Evolutionary conservation across 169 alveolate species (phyloP), one percentile per base, ranked within the genome.

Genomic region (Eimeria acervulina): DNA sequence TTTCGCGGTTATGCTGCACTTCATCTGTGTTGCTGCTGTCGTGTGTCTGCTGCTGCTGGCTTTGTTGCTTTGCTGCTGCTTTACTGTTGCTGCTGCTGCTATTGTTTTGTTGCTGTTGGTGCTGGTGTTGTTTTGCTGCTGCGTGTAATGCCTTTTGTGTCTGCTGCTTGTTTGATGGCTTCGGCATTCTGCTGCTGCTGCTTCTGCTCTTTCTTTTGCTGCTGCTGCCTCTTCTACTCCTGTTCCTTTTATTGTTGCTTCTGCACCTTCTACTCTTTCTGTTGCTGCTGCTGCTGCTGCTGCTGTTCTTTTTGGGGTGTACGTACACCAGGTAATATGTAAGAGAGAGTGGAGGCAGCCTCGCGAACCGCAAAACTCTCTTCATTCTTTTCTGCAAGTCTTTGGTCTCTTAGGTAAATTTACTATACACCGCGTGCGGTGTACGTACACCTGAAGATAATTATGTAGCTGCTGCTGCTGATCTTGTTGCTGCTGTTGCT

Each of bases 241-340:
- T 31, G 23, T 74, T 21, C 47, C 31, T 23, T n/a, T 31, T 74
- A 38, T 38, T 31, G 42, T 38, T 42, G 55, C 89, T 15, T 61
- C 89, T 31, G 8, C 89, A 38, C 17, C 40, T 80, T 21, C 59
- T 80, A 63, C 15, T 21, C 38, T 38, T 40, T 31, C 66, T 80
- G 81, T 85, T 40, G 61, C 78, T 66, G n/a, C 36, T 36, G 90
- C 90, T 40, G 44, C 59, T 38, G n/a, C 38, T 66, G 88, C 85
- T 47, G n/a, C 12, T 40, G 23, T 31, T 83, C 12, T 10, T 83
- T 15, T 10, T 51, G 74, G 74, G 40, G 91, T 47, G 72, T 28
- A 26, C n/a, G 31, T 28, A 23, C 61, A n/a, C 36, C 47, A 81
- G 74, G 70, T 44, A 0, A 52, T 83, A 33, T 83, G 74, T 23